phyloP scores from a whole-genome alignment of 768 basidiomycete genomes.

The Suillus luteus region DNA sequence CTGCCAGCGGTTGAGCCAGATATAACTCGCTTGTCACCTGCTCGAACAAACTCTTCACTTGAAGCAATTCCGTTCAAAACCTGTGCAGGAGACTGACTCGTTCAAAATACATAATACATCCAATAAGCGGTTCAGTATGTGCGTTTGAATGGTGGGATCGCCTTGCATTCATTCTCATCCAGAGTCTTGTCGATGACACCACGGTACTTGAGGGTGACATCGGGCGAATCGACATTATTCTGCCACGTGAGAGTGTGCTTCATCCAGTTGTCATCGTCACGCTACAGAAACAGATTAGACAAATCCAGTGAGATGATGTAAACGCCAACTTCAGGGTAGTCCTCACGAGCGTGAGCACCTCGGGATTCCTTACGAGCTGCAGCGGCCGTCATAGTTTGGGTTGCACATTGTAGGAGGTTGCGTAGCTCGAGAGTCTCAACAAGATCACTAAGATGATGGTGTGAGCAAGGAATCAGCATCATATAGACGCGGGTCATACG shows the following conservation, averaged over 20 bases:
- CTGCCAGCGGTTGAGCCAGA: conserved; percentile 60
- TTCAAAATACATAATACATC: neutral
- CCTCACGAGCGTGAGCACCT: conserved; percentile 98
- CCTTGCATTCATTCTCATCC: conserved; percentile 95
- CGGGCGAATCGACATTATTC: conserved; percentile 68
- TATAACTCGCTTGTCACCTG: conserved; percentile 93
- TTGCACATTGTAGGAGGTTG: conserved; percentile 92
- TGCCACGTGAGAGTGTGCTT: conserved; percentile 95
- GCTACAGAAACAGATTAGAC: conserved; percentile 42
- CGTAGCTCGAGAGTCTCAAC: conserved; percentile 96
- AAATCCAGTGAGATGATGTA: neutral
- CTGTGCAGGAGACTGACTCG: conserved; percentile 41
- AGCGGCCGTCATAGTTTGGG: conserved; percentile 92
- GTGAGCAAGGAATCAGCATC: conserved; percentile 13
- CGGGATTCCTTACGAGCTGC: conserved; percentile 96
- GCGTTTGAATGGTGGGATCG: conserved; percentile 97
- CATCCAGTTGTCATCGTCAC: conserved; percentile 95
- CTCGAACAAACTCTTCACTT: conserved; percentile 90
- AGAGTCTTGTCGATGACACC: conserved; percentile 82
- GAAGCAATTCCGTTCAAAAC: conserved; percentile 6
- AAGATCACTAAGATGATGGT: conserved; percentile 69
- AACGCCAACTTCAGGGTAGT: conserved; percentile 79
- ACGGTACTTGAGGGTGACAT: conserved; percentile 90
- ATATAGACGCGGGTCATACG: conserved; percentile 53
- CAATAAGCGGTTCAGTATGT: conserved; percentile 60